These are phyloP conservation scores for Hordeum pubiflorum DNA, from an alignment of 202 grass and related monocot genomes.

Conservation along the genomic window DNA sequence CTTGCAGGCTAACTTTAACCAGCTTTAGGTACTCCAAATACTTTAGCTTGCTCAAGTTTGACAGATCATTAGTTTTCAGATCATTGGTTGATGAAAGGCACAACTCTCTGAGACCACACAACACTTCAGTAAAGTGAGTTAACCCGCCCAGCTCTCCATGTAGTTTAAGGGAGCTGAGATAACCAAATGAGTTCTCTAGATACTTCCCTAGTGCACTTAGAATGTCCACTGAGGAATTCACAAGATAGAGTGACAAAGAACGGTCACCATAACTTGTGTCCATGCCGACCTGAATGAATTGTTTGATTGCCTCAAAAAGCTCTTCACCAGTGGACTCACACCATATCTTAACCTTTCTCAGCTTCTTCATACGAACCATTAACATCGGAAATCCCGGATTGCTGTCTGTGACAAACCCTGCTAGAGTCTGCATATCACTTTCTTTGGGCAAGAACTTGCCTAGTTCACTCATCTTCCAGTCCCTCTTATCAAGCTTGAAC, in stretches of 20 bases:
- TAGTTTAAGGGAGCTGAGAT: constrained; percentile 6
- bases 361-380: background rate
- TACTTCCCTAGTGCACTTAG: background rate
- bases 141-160: background rate
- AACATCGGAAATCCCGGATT: background rate
- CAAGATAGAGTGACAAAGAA: background rate
- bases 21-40: background rate
- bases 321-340: background rate
- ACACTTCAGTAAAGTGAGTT: background rate
- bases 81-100: too few relatives aligned
- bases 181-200: too few relatives aligned
- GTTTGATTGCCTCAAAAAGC: too few relatives aligned
- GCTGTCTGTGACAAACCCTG: background rate
- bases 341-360: too few relatives aligned
- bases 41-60: background rate
- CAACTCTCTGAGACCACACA: background rate
- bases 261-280: too few relatives aligned
- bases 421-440: background rate
- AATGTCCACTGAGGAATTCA: background rate
- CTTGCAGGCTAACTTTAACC: background rate
- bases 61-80: background rate
- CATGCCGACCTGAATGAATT: too few relatives aligned
- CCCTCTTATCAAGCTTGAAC: background rate
- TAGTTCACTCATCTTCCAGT: background rate
- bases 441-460: background rate